Conservation (phyloP, 345 rosid species). For the Kernera saxatilis region DNA sequence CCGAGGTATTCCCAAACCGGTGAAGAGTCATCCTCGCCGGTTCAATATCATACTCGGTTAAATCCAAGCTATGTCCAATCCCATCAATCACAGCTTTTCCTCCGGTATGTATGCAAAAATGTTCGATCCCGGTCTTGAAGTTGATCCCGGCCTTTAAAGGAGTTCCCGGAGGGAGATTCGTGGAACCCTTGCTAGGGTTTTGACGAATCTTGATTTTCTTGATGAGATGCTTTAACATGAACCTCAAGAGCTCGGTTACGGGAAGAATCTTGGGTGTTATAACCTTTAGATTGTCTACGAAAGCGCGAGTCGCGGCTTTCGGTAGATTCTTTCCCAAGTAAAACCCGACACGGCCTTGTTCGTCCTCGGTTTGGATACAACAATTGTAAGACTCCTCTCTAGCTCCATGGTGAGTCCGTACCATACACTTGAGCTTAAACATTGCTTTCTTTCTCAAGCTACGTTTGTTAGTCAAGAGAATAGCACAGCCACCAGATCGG, state of each 20-base stretch:
- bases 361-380: constrained; percentile 69
- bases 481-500: constrained; percentile 74
- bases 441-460: constrained; percentile 42
- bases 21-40: constrained; percentile 96
- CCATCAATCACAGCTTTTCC: constrained; percentile 96
- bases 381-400: constrained; percentile 67
- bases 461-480: constrained; percentile 67
- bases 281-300: constrained; percentile 65
- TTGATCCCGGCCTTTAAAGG: constrained; percentile 46
- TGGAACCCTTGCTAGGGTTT: constrained; percentile 20
- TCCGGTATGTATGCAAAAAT: constrained; percentile 86
- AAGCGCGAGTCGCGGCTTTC: constrained; percentile 65
- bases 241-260: constrained; percentile 59
- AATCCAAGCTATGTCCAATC: constrained; percentile 57
- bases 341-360: constrained; percentile 56
- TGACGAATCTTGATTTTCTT: constrained; percentile 31
- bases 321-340: constrained; percentile 70
- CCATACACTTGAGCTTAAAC: constrained; percentile 68
- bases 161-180: constrained; percentile 1
- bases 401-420: constrained; percentile 83
- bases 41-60: constrained; percentile 63
- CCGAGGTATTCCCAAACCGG: constrained; percentile 92
- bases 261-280: constrained; percentile 79
- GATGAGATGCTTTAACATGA: constrained; percentile 24
- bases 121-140: constrained; percentile 78